Evolutionary conservation across 2,329 filamentous ascomycete species (phyloP).

Genomic region (Pseudogymnoascus sp.): DNA sequence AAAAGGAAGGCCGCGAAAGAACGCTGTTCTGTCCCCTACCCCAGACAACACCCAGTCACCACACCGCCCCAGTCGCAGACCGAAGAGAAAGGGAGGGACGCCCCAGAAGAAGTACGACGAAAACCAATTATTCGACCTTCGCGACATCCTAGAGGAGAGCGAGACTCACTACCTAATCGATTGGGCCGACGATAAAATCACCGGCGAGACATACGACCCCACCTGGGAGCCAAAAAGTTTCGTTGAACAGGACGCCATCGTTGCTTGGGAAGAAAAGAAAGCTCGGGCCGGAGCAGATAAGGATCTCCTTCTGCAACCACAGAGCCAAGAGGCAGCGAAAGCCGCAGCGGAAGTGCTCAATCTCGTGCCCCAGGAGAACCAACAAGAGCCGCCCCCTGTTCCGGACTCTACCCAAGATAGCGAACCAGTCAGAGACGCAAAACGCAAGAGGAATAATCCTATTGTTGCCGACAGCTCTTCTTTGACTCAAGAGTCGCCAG

Average conservation of each 20-base stretch:
- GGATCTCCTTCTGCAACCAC: neutral
- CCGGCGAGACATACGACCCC: conserved; percentile 40
- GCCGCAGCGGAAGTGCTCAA: neutral
- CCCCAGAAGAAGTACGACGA: conserved; percentile 3
- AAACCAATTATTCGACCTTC: neutral
- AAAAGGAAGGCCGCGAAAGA: neutral
- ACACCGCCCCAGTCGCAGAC: neutral
- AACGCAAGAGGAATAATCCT: conserved; percentile 14
- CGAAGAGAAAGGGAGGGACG: neutral
- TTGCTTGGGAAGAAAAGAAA: conserved; percentile 11
- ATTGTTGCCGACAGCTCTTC: neutral
- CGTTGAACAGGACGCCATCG: conserved; percentile 3
- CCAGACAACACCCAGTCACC: neutral
- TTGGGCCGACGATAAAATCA: conserved; percentile 46
- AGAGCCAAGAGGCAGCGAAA: neutral
- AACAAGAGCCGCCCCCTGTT: neutral
- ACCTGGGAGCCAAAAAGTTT: conserved; percentile 39
- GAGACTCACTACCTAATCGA: conserved; percentile 43
- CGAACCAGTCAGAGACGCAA: conserved; percentile 17
- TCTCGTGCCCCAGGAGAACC: neutral
- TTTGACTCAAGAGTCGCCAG: neutral
- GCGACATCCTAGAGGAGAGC: conserved; percentile 11
- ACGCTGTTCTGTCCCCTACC: neutral
- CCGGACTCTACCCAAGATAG: conserved; percentile 15
- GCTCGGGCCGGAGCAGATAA: neutral